These are phyloP conservation scores for Paraphoma sp. DNA, from an alignment of 2,329 filamentous ascomycete species.

Conservation along the genomic window DNA sequence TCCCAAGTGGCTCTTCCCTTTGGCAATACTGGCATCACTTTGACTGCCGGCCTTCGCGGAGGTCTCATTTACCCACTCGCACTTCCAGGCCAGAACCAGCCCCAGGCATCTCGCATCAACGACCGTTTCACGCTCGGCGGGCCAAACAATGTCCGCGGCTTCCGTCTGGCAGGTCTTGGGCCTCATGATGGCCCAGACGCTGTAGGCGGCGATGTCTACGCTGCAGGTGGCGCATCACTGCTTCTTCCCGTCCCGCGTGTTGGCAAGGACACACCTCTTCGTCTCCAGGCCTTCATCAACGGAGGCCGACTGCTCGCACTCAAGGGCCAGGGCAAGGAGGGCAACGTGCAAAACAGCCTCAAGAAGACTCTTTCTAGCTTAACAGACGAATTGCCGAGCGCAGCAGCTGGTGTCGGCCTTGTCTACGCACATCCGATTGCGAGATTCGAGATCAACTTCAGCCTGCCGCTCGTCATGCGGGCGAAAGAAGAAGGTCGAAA, in stretches of 20 bases:
- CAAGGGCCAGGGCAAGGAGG: constrained; percentile 56
- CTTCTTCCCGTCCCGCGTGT: constrained; percentile 83
- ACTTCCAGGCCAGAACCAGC: constrained; percentile 61
- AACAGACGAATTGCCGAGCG: constrained; percentile 77
- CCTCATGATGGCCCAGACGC: constrained; percentile 86
- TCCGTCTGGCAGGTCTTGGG: constrained; percentile 86
- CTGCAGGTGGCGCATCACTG: constrained; percentile 85
- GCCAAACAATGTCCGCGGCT: constrained; percentile 92
- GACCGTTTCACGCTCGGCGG: constrained; percentile 96
- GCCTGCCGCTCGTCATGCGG: constrained; percentile 80
- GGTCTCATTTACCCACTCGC: constrained; percentile 85
- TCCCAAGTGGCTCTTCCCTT: constrained; percentile 78
- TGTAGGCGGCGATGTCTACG: constrained; percentile 89
- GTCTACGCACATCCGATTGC: constrained; percentile 96
- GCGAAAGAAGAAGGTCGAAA: constrained; percentile 88
- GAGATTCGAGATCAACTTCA: constrained; percentile 95
- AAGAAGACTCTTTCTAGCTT: constrained; percentile 72
- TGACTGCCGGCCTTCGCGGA: constrained; percentile 81
- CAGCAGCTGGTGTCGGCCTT: constrained; percentile 85
- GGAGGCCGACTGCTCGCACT: constrained; percentile 84
- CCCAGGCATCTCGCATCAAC: constrained; percentile 79
- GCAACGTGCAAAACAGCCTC: constrained; percentile 63
- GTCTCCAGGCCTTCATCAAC: constrained; percentile 90
- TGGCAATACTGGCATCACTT: constrained; percentile 76
- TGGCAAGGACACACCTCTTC: constrained; percentile 81